Evolutionary conservation across 2,329 filamentous ascomycete species (phyloP), one percentile per base, ranked within the genome.

Genomic region (Xylariaceae sp.): DNA sequence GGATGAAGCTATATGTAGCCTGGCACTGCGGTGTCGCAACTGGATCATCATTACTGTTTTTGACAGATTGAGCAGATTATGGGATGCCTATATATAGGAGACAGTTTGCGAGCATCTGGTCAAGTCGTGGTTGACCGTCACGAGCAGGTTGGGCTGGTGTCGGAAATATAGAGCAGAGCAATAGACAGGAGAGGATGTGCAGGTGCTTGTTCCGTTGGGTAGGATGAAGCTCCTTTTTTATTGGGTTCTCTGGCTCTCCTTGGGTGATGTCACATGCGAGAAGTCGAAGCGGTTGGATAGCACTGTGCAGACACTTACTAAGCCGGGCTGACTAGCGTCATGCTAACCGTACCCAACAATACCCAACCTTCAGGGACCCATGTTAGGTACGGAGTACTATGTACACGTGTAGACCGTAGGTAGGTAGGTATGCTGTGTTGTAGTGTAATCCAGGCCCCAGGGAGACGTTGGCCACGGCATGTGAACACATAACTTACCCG

Each of bases 191-290:
- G n/a, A n/a, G n/a, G n/a, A n/a, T n/a, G n/a, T n/a, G n/a, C n/a
- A n/a, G n/a, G n/a, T n/a, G n/a, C n/a, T n/a, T n/a, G n/a, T n/a
- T n/a, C n/a, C n/a, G n/a, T n/a, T n/a, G n/a, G n/a, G n/a, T n/a
- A 30, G 29, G 29, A 7, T 30, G 32, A 34, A 34, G 32, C 32
- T 34, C 32, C 32, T 34, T 10, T 34, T 10, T 34, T 47, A 34
- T 40, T 40, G 18, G n/a, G n/a, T 39, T 40, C 13, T 34, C 34
- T 48, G 34, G 18, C 21, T 18, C 19, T 9, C 41, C n/a, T 29
- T 49, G 34, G 29, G 57, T 60, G 54, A 61, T 60, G 59, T 62
- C 60, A 62, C 60, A 59, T 62, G 56, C 43, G 50, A 59, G 44
- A 47, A 49, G 44, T 37, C 36, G 21, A 30, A 39, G 42, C 45